Evolutionary conservation across 2,329 filamentous ascomycete genomes (phyloP), one percentile per base, ranked within the genome.

Genomic region (Ascochyta rabiei): DNA sequence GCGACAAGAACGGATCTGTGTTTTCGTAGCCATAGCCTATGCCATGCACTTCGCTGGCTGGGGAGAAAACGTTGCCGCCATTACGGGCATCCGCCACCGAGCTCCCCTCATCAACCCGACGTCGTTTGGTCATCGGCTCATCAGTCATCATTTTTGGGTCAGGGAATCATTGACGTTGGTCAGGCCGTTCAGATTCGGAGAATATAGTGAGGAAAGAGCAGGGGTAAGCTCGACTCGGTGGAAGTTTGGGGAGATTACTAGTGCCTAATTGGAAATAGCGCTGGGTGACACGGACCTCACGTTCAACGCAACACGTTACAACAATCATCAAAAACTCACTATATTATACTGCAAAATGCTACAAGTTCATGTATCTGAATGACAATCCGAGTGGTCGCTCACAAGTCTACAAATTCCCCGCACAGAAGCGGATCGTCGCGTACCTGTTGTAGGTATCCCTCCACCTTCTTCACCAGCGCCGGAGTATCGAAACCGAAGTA

Each of bases 401-500:
- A 72, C 24, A 74, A 48, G 50, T 74, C 71, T 4, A 71, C 64
- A 56, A 73, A 74, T 33, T 74, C 71, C 1, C 64, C 60, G 38
- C 57, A 60, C 6, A 74, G 40, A 18, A 77, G 64, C 0, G 69
- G 70, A 40, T 77, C 73, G 18, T 67, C 71, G 59, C 68, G 67
- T 46, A 75, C 61, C 46, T 72, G 69, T 33, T 75, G 65, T 19
- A 79, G 54, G 26, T 77, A 74, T 2, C 52, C 61, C 42, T 63
- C 62, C 1, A 79, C 68, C 64, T 78, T 79, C 10, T 57, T 59
- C 6, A 81, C 77, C 58, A 82, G 76, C 2, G 67, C 69, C 56
- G 77, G 62, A 2, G 71, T 76, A 45, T 84, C 79, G 57, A 82
- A 85, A 1, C 83, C 81, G 64, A 86, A 86, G 48, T 80, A 80